Conservation (phyloP, 2,329 filamentous ascomycete species). For the Huntiella omanensis region DNA sequence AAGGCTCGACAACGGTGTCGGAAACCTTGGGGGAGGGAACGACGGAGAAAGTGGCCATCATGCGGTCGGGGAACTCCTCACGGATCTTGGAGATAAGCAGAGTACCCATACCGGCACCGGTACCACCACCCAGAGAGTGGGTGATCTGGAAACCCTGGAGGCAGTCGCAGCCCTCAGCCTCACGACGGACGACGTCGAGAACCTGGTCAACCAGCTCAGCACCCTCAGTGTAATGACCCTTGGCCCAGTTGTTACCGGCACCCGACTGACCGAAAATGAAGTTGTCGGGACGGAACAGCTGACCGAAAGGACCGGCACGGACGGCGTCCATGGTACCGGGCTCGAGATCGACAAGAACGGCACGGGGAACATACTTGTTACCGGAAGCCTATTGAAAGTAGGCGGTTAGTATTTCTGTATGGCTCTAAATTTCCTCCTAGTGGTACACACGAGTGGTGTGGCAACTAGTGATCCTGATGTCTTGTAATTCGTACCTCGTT, state of each 20-base stretch:
- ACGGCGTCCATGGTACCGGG: conserved; percentile 99
- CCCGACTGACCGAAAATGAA: conserved; percentile 99
- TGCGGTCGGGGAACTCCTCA: conserved; percentile 98
- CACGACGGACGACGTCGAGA: conserved; percentile 92
- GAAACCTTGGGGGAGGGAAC: conserved; percentile 98
- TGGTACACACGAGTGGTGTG: not conserved
- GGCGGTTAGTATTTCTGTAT: not conserved
- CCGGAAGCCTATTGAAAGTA: conserved; percentile 49
- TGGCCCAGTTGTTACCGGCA: conserved; percentile 99
- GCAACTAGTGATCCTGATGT: not conserved
- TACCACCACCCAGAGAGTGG: conserved; percentile 99
- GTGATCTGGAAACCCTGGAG: conserved; percentile 99
- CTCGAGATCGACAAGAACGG: conserved; percentile 97
- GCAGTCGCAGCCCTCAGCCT: conserved; percentile 98
- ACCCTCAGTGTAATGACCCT: conserved; percentile 99
- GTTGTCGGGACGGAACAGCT: conserved; percentile 99
- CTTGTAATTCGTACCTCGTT: conserved; percentile 36
- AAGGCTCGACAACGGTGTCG: conserved; percentile 97
- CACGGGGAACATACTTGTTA: conserved; percentile 99
- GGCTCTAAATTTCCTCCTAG: not conserved
- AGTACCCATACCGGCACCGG: conserved; percentile 99
- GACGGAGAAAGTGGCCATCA: conserved; percentile 99
- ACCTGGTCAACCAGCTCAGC: conserved; percentile 97
- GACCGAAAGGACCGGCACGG: conserved; percentile 90
- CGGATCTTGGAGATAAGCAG: conserved; percentile 99